Base-by-base conservation (phyloP, 1,284 basidiomycete genomes). In the Fistulinella cinereoalba region DNA sequence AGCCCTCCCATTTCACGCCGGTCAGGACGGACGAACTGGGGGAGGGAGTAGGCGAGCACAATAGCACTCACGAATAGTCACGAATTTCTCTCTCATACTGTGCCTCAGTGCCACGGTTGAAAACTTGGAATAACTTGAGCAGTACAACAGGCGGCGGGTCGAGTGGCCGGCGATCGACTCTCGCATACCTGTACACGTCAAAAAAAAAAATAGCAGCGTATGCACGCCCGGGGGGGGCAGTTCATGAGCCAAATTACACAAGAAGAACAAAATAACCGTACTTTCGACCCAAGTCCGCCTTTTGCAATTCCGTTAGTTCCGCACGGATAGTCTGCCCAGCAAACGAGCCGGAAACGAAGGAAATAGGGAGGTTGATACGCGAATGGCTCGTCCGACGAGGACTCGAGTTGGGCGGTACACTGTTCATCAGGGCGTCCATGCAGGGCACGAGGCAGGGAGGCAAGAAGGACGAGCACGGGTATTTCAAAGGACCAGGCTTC, bases 271-370 rank as follows among this genome's bases (percentile, higher is more conserved):
- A 16, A 24, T 13, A 36, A 37, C 8, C n/a, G n/a, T 60, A 84
- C 81, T 84, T 84, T 68, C 81, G 69, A 15, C 82, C 81, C 29
- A 84, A 64, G 60, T 83, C 71, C 15, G 81, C 82, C 49, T 81
- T 80, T 60, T 84, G 81, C 7, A 84, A 64, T 64, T 85, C 83
- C 43, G 67, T 56, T 37, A 85, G 68, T 62, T 81, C 73, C 53
- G 79, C 78, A 43, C 83, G 77, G 40, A 85, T 69, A 11, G 73
- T 76, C 47, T 71, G 70, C 22, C 80, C 81, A 45, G 70, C 62
- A 60, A 84, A 83, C 52, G 81, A 83, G 47, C 83, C 83, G 43
- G 71, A 67, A 10, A 65, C 63, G 53, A 81, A 85, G 50, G 68
- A 69, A 44, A 83, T 77, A 12, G 79, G 78, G 24, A 56, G 52